phyloP scores from a whole-genome alignment of 352 stramenopile species.

The Lagenidium sp. region DNA sequence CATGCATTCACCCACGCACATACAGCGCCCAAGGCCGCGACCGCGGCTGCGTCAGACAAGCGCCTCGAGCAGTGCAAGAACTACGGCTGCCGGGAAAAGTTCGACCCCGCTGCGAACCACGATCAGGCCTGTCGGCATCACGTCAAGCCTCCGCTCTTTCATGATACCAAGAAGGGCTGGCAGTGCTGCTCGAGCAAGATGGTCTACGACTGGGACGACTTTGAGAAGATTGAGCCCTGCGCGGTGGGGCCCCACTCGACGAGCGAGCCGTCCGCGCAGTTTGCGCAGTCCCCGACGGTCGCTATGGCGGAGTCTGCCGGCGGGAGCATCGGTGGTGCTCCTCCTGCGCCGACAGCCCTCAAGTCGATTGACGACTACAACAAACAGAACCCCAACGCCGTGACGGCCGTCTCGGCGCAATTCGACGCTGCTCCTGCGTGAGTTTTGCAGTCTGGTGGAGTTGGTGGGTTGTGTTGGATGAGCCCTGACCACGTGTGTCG shows the following conservation, averaged over 20 bases:
- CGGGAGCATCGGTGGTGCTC: conserved; percentile 2
- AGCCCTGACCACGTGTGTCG: too few relatives aligned
- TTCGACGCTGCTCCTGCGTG: conserved; percentile 48
- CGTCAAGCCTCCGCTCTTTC: conserved; percentile 73
- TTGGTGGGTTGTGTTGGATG: background rate
- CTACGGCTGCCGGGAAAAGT: conserved; percentile 80
- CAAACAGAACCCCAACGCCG: conserved; percentile 81
- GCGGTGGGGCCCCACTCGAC: conserved; percentile 62
- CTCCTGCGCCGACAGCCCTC: conserved; percentile 29
- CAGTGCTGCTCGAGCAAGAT: conserved; percentile 85
- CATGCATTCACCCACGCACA: background rate
- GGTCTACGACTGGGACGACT: conserved; percentile 95
- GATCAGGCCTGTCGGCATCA: conserved; percentile 73
- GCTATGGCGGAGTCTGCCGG: conserved; percentile 35
- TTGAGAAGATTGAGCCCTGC: conserved; percentile 83
- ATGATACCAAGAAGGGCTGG: conserved; percentile 90
- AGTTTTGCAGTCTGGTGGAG: conserved; percentile 13
- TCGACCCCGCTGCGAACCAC: conserved; percentile 66
- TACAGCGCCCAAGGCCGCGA: background rate
- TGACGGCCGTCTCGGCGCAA: conserved; percentile 69
- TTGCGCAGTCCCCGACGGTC: conserved; percentile 78
- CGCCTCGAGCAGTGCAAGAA: conserved; percentile 80
- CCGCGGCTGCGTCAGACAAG: conserved; percentile 18
- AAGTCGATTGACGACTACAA: conserved; percentile 94
- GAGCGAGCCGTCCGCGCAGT: conserved; percentile 52